Percentiles rank a stretch among this genome's conserved stretches.
Evolutionary conservation across 2,329 filamentous ascomycete genomes (phyloP).

Genomic region (Sordariomycetes sp.): DNA sequence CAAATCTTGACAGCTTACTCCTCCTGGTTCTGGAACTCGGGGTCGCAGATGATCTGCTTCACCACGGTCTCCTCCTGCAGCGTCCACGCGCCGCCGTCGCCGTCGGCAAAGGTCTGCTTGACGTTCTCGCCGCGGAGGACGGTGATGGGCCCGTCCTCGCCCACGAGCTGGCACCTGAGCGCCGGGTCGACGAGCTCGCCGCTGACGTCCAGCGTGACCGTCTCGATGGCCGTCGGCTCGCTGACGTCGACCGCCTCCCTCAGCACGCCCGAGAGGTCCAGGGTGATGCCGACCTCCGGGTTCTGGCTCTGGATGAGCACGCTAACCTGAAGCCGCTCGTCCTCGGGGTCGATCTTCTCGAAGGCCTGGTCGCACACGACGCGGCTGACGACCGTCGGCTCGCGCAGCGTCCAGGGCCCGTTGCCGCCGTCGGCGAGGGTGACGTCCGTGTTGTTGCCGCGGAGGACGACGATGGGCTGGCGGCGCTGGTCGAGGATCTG

Average conservation of each 20-base stretch:
- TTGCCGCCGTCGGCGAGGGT: conserved; percentile 11
- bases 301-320: neutral
- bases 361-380: conserved; percentile 2
- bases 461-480: conserved; percentile 11
- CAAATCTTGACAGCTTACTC: too few relatives aligned
- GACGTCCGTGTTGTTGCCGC: conserved; percentile 30
- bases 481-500: neutral
- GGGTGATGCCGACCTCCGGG: neutral
- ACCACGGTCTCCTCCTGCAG: neutral
- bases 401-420: neutral
- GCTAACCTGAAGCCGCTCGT: neutral
- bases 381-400: neutral
- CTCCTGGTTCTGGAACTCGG: neutral
- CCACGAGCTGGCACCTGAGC: conserved; percentile 3
- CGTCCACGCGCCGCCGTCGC: neutral
- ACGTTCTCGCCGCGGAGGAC: neutral
- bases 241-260: neutral
- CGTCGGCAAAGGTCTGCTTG: neutral
- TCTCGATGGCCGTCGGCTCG: neutral
- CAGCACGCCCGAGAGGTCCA: neutral
- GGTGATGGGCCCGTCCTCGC: neutral
- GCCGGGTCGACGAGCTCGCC: conserved; percentile 3
- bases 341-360: neutral
- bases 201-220: neutral
- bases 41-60: neutral